These are phyloP conservation scores for Zygoascus flipseniorum DNA, from an alignment of 805 yeast species.

Conservation along the genomic window DNA sequence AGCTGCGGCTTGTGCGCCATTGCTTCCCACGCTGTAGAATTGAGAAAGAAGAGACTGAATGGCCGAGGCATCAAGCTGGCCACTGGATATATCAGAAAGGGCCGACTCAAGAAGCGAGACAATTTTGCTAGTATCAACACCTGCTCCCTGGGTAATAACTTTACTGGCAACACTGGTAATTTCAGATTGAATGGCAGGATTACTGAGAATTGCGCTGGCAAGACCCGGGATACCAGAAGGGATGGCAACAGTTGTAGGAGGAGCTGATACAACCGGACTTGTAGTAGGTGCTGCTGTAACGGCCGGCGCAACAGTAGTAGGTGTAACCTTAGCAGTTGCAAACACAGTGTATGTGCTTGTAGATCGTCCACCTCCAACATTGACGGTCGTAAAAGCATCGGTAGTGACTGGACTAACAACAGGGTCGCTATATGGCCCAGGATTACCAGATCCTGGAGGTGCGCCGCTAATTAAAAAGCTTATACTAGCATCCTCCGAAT, in stretches of 20 bases:
- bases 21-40: not conserved
- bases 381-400: not conserved
- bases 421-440: not conserved
- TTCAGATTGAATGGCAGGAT: not conserved
- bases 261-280: not conserved
- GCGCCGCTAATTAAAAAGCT: too few relatives aligned
- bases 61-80: not conserved
- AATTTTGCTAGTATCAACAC: not conserved
- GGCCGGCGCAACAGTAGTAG: not conserved
- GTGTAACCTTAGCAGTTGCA: not conserved
- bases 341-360: conserved; percentile 1
- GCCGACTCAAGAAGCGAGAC: not conserved
- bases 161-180: not conserved
- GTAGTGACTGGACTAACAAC: not conserved
- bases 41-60: not conserved
- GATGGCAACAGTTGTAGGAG: not conserved
- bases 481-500: too few relatives aligned
- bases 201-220: not conserved
- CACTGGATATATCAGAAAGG: not conserved
- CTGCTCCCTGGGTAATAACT: not conserved
- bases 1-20: not conserved
- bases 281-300: not conserved
- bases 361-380: not conserved
- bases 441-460: too few relatives aligned
- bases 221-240: not conserved